phyloP scores from a whole-genome alignment of 208 protist genomes.

The Phytomonas francai region DNA sequence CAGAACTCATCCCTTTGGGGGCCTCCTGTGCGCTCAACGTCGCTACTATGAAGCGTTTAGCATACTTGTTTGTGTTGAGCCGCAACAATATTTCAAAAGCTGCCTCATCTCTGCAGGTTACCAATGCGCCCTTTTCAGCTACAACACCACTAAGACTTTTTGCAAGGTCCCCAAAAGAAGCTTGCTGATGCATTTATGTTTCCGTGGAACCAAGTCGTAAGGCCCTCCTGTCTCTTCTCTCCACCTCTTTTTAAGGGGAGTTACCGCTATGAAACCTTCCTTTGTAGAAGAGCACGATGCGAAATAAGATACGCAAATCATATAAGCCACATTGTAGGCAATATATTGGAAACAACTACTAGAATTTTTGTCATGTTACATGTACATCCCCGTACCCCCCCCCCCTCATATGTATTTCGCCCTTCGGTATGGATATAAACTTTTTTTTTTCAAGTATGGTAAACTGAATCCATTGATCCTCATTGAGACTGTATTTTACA shows the following conservation, averaged over 20 bases:
- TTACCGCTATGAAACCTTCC: too few species aligned
- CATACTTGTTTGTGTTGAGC: slow-evolving; percentile 14
- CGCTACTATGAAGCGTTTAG: slow-evolving; percentile 4
- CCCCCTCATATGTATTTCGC: too few species aligned
- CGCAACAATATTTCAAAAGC: slow-evolving; percentile 26
- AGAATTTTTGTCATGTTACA: too few species aligned
- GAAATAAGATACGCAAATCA: too few species aligned
- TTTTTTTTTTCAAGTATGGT: not conserved
- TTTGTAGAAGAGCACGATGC: too few species aligned
- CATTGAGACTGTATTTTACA: not conserved
- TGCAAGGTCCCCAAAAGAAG: not conserved
- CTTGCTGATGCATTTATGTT: not conserved
- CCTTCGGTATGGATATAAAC: not conserved
- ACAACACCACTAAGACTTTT: not conserved
- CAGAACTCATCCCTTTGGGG: not conserved
- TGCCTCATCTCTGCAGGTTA: slow-evolving; percentile 24
- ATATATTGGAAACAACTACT: too few species aligned
- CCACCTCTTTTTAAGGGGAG: too few species aligned
- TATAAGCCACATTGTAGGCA: too few species aligned
- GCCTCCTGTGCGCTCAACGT: not conserved
- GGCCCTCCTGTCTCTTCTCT: not conserved
- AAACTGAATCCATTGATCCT: not conserved
- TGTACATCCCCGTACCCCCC: too few species aligned
- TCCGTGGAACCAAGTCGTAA: not conserved
- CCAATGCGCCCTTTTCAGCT: slow-evolving; percentile 19